These are phyloP conservation scores for Acmispon strigosus DNA, from an alignment of 306 rosid genomes.

Conservation along the genomic window DNA sequence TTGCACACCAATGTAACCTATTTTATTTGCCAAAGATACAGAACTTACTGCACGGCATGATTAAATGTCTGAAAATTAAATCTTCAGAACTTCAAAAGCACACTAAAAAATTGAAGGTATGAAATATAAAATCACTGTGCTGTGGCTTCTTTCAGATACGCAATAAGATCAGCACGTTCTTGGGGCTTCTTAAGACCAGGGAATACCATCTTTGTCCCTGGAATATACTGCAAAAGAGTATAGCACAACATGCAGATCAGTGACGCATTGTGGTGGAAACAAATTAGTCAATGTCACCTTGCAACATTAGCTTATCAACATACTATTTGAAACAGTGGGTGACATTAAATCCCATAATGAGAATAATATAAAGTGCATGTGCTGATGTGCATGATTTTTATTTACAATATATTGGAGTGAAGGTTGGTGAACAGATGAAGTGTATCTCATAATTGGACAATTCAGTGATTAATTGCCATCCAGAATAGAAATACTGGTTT, in stretches of 20 bases:
- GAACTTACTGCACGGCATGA: conserved; percentile 28
- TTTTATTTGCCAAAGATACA: conserved; percentile 49
- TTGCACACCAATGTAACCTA: conserved; percentile 37
- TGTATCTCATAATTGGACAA: not conserved
- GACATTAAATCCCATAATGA: not conserved
- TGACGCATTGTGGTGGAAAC: not conserved
- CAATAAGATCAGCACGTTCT: conserved; percentile 88
- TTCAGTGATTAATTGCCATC: not conserved
- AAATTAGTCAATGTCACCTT: not conserved
- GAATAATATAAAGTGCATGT: not conserved
- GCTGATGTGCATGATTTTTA: not conserved
- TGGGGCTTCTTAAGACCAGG: conserved; percentile 97
- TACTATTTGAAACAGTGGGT: not conserved
- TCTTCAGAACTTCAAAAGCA: conserved; percentile 36
- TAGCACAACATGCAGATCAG: not conserved
- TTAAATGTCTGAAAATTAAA: conserved; percentile 15
- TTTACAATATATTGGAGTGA: not conserved
- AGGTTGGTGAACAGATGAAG: not conserved
- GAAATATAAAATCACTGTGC: conserved; percentile 30
- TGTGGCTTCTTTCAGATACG: conserved; percentile 82
- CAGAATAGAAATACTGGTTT: not conserved
- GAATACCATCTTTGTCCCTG: conserved; percentile 98
- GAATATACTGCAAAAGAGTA: conserved; percentile 65
- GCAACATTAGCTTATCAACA: not conserved
- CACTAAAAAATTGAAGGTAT: conserved; percentile 9